Evolutionary conservation across 768 basidiomycete species (phyloP).

Genomic region (Serendipita sp.): DNA sequence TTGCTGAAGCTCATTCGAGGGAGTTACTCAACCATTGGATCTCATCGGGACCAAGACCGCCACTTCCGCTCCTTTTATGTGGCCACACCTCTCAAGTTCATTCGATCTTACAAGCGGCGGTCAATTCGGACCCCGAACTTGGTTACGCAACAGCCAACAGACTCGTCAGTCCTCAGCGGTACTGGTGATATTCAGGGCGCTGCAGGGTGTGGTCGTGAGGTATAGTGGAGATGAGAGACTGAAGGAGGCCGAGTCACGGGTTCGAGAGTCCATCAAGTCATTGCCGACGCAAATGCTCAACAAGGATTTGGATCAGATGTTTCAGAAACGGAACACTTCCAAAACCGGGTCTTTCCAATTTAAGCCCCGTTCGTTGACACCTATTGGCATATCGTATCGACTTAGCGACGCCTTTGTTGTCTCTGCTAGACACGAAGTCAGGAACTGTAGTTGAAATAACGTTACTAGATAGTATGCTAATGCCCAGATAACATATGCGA

Average conservation of each 20-base stretch:
- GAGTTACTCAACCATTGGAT: slow-evolving; percentile 59
- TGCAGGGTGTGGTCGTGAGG: slow-evolving; percentile 22
- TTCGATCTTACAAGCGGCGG: slow-evolving; percentile 37
- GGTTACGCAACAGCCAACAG: slow-evolving; percentile 48
- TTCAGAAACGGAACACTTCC: slow-evolving; percentile 41
- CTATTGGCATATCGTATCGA: no score
- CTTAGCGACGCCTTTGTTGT: no score
- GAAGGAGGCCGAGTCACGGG: slow-evolving; percentile 56
- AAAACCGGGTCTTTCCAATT: neutral
- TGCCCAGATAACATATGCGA: no score
- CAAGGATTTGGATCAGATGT: slow-evolving; percentile 87
- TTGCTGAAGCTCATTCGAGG: slow-evolving; percentile 82
- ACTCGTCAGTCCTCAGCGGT: slow-evolving; percentile 90
- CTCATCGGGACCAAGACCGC: slow-evolving; percentile 30
- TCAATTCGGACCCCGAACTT: slow-evolving; percentile 59
- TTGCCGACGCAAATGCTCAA: slow-evolving; percentile 77
- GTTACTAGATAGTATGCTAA: no score
- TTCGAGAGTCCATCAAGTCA: slow-evolving; percentile 80
- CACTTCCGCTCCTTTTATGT: slow-evolving; percentile 25
- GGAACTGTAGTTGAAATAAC: no score
- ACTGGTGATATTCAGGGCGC: slow-evolving; percentile 73
- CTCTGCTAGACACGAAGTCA: no score
- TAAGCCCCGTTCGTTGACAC: no score
- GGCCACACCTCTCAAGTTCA: neutral
- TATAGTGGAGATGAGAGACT: slow-evolving; percentile 64